These are phyloP conservation scores for Alternaria ethzedia DNA, from an alignment of 2,329 filamentous ascomycete genomes.

Conservation along the genomic window DNA sequence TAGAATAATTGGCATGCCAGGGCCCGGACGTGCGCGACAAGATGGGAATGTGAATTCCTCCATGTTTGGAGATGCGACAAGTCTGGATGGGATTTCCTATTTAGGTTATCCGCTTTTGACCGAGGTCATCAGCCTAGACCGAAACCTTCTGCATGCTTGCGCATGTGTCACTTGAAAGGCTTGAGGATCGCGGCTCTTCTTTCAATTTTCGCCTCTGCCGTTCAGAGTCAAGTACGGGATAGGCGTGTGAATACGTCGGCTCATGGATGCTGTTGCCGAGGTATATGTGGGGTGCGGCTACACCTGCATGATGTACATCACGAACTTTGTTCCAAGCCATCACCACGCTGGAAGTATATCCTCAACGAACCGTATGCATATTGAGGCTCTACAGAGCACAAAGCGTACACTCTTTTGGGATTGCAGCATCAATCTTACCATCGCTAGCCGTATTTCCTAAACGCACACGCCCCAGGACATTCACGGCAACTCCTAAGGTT, in stretches of 20 bases:
- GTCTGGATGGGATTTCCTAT: not conserved
- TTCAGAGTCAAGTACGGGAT: not conserved
- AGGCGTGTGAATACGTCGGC: not conserved
- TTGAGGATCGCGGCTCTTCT: not conserved
- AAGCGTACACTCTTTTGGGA: not conserved
- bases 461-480: not conserved
- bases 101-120: not conserved
- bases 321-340: not conserved
- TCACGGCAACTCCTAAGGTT: not conserved
- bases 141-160: not conserved
- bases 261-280: not conserved
- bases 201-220: not conserved
- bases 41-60: conserved; percentile 11
- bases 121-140: not conserved
- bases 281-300: not conserved
- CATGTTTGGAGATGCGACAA: not conserved
- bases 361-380: not conserved
- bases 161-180: not conserved
- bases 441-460: not conserved
- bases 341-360: not conserved
- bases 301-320: not conserved
- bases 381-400: not conserved
- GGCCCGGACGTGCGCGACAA: conserved; percentile 16
- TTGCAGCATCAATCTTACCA: not conserved
- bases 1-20: not conserved